Base-by-base conservation (phyloP, 2,329 filamentous ascomycete species). In the Teratosphaeria destructans region DNA sequence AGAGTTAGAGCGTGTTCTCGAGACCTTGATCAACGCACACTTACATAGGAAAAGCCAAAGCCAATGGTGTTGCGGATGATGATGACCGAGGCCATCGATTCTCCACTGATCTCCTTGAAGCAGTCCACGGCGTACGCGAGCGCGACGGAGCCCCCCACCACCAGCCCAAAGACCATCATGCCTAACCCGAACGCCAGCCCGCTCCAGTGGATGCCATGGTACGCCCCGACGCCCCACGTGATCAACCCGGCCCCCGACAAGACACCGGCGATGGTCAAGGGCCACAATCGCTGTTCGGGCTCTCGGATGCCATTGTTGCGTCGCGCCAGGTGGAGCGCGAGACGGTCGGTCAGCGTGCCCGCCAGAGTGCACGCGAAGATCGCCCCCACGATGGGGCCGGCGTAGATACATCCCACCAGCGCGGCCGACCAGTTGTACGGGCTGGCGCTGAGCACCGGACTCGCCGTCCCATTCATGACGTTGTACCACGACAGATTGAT, bases 221-320 rank as follows among this genome's bases (percentile, higher is more conserved):
- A 76, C 1, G 79, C 78, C 3, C 79, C 79, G 0, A 81, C 75
- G 34, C 80, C 79, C 78, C 78, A 81, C 1, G 80, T 67, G 39
- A 81, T 73, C 3, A 80, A 67, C 0, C 73, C 75, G 5, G 70
- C 72, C 0, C 78, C 76, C 5, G 78, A 70, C 35, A 79, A 63
- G 4, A 81, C 57, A 12, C 77, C 59, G 76, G 72, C 74, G 1
- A 70, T 64, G 1, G 66, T 57, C 59, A 77, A 74, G 0, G 74
- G 68, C 71, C 74, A 76, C 0, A 77, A 63, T 1, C 73, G 66
- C 53, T 75, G 68, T 56, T 77, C 75, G 0, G 74, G 66, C 60
- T 77, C 75, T 35, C 72, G 65, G 16, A 76, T 68, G 23, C 75
- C 75, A 7, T 61, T 60, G 59, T 75, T 75, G 3, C 68, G 65